Conservation (phyloP, 768 basidiomycete genomes). For the Lactarius deliciosus region DNA sequence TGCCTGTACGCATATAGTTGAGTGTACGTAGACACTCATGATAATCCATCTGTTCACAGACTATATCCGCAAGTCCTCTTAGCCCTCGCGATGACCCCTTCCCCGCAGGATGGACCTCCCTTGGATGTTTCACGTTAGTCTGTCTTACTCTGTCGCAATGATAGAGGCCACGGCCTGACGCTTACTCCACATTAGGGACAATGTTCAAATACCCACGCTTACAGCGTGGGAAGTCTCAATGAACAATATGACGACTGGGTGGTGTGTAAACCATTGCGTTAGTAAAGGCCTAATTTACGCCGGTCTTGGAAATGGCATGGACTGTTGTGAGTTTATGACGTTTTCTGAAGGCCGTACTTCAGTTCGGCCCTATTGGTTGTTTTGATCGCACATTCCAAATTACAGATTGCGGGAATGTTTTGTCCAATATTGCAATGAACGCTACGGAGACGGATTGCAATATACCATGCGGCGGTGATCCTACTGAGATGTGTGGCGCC, state of each 20-base stretch:
- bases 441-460: background rate
- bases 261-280: background rate
- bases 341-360: background rate
- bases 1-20: too few relatives aligned
- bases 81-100: background rate
- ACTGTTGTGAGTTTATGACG: background rate
- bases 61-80: background rate
- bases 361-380: background rate
- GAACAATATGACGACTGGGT: accelerated
- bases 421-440: background rate
- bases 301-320: background rate
- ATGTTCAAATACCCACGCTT: accelerated
- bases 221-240: background rate
- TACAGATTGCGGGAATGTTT: background rate
- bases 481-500: background rate
- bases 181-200: background rate
- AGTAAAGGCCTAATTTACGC: background rate
- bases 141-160: background rate
- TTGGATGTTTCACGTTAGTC: background rate
- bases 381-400: background rate
- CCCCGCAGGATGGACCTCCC: background rate
- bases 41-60: background rate
- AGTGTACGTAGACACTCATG: background rate
- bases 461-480: background rate
- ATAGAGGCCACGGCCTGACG: background rate